Percentiles rank a stretch among this genome's conserved stretches.
phyloP scores from a whole-genome alignment of 176 grass and related monocot genomes.

The Hyparrhenia diplandra region DNA sequence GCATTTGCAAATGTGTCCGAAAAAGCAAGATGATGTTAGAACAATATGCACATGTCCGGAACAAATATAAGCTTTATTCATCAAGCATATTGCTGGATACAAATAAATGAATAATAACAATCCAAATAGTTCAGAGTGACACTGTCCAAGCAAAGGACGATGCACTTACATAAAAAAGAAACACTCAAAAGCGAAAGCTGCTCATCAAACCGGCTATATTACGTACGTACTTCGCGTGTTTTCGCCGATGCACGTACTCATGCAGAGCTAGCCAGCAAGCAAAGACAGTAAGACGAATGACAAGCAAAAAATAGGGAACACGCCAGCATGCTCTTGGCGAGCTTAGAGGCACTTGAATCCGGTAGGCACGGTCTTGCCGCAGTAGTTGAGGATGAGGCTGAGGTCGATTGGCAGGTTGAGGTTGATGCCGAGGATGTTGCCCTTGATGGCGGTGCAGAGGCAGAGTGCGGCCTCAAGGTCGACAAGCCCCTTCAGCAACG shows the following conservation, averaged over 20 bases:
- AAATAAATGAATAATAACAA: not conserved
- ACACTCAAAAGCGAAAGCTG: not conserved
- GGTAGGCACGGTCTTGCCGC: slow-evolving; percentile 25
- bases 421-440: slow-evolving; percentile 27
- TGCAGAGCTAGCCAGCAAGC: not conserved
- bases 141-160: not conserved
- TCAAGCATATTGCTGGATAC: not conserved
- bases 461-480: slow-evolving; percentile 76
- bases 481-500: slow-evolving; percentile 69
- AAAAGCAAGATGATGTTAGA: not conserved
- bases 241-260: no score
- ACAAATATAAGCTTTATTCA: not conserved
- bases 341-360: slow-evolving; percentile 32
- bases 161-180: not conserved
- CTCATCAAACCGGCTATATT: not conserved
- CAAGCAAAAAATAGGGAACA: not conserved
- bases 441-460: slow-evolving; percentile 80
- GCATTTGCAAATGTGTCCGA: not conserved
- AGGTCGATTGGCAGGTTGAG: slow-evolving; percentile 52
- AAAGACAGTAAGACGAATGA: not conserved
- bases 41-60: not conserved
- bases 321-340: not conserved
- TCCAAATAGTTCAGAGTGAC: not conserved
- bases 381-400: slow-evolving; percentile 60
- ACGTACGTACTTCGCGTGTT: no score